phyloP scores from a whole-genome alignment of 768 basidiomycete genomes.

The Tulasnella calospora region DNA sequence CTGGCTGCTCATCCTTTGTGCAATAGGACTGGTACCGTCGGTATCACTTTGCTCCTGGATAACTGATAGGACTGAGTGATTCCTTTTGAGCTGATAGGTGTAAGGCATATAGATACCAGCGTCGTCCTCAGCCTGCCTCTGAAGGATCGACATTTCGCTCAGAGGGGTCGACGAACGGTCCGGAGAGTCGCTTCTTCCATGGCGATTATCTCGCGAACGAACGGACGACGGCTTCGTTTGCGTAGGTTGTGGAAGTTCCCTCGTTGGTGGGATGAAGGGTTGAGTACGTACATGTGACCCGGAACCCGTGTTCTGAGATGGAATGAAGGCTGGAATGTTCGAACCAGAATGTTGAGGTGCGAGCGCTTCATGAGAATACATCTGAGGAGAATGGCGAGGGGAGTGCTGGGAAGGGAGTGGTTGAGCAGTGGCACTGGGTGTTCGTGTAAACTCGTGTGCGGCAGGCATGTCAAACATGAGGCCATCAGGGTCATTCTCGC shows the following conservation, averaged over 20 bases:
- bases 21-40: slow-evolving; percentile 15
- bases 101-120: background rate
- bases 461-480: slow-evolving; percentile 21
- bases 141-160: slow-evolving; percentile 17
- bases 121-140: slow-evolving; percentile 1
- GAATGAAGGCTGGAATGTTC: background rate
- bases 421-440: background rate
- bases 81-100: background rate
- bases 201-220: background rate
- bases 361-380: background rate
- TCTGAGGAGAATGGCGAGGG: background rate
- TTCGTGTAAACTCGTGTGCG: background rate
- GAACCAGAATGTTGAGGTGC: background rate
- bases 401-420: background rate
- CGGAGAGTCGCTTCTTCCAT: background rate
- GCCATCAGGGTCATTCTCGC: slow-evolving; percentile 11
- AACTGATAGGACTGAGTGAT: slow-evolving; percentile 13
- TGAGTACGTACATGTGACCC: background rate
- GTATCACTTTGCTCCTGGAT: slow-evolving; percentile 20
- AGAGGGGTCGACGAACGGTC: slow-evolving; percentile 16
- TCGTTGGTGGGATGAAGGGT: background rate
- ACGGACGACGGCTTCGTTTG: background rate
- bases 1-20: slow-evolving; percentile 8
- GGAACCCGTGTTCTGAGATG: background rate
- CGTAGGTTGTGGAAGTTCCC: background rate